These are phyloP conservation scores for Ceratobasidium sp. DNA, from an alignment of 1,284 basidiomycete species.

Conservation along the genomic window DNA sequence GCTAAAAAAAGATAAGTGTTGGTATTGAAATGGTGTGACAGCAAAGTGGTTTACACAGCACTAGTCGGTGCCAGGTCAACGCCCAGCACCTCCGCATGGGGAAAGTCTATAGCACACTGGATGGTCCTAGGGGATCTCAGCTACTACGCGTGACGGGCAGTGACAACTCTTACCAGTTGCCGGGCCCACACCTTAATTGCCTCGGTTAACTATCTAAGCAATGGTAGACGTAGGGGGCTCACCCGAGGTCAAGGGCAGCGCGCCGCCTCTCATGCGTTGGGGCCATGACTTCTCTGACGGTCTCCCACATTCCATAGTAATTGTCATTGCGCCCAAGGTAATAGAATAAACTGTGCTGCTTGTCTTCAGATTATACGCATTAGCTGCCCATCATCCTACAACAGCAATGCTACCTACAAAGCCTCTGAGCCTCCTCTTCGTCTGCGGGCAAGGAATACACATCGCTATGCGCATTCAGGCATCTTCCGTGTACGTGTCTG, in stretches of 20 bases:
- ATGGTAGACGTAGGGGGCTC: background rate
- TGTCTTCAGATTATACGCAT: slow-evolving; percentile 54
- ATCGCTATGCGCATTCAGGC: slow-evolving; percentile 77
- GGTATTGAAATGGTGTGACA: background rate
- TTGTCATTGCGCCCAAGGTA: slow-evolving; percentile 53
- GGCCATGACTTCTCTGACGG: slow-evolving; percentile 51
- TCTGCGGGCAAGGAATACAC: slow-evolving; percentile 78
- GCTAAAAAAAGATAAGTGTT: slow-evolving; percentile 32
- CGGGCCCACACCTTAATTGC: slow-evolving; percentile 64
- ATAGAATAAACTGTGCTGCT: slow-evolving; percentile 73
- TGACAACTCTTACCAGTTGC: slow-evolving; percentile 62
- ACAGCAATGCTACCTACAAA: slow-evolving; percentile 58
- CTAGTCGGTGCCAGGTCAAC: slow-evolving; percentile 83
- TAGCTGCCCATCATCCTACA: background rate
- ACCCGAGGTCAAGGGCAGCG: slow-evolving; percentile 68
- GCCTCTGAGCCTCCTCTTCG: slow-evolving; percentile 71
- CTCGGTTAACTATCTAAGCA: background rate
- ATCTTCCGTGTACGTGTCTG: slow-evolving; percentile 70
- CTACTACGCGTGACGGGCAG: background rate
- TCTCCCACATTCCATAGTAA: slow-evolving; percentile 35
- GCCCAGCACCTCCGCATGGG: slow-evolving; percentile 69
- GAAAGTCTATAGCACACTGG: slow-evolving; percentile 74
- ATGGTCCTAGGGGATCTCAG: slow-evolving; percentile 63
- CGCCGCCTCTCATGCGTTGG: slow-evolving; percentile 51
- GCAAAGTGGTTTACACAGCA: slow-evolving; percentile 56